Evolutionary conservation across 495 filamentous ascomycete species (phyloP), one percentile per base, ranked within the genome.

Genomic region (Durotheca rogersii): DNA sequence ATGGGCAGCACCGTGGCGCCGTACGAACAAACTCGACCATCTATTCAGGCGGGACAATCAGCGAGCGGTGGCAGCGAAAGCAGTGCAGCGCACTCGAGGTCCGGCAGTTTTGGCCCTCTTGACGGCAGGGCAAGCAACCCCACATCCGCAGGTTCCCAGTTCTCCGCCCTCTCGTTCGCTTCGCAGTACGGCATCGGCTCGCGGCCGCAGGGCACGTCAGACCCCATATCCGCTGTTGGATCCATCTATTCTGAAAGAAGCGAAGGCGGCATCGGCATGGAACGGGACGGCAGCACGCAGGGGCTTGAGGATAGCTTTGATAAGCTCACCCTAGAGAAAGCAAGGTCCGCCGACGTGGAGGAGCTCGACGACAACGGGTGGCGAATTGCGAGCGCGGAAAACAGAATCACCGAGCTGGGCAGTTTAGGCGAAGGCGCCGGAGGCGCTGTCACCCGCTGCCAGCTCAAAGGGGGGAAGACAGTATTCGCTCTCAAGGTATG

Each of bases 401-500:
- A 88, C 62, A 81, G 88, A 64, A 90, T 98, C 48, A 69, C 86
- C 31, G 90, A 97, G 70, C 65, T 96, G 31, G 94, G 94, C 6
- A 89, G 87, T 62, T 71, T 98, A 33, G 93, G 93, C 45, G 93
- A 98, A 69, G 93, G 93, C 51, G 91, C 94, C 36, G 93, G 93
- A 42, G 93, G 93, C 61, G 93, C 93, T 6, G 93, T 98, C 27
- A 97, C 94, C 25, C 83, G 85, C 58, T 95, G 89, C 68, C 86
- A 81, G 66, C 75, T 98, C 46, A 88, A 87, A 64, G 89, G 87
- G 17, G 89, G 89, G 34, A 95, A 93, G 69, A 97, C 89, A 0
- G 81, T 96, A 16, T 98, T 98, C 74, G 93, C 93, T 7, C 75
- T 98, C 47, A 98, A 98, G 85, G 93, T 96, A 72, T 53, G 78